Percentiles rank a stretch among this genome's conserved stretches.
Conservation (phyloP, 139 green algal genomes). For the Monoraphidium neglectum region DNA sequence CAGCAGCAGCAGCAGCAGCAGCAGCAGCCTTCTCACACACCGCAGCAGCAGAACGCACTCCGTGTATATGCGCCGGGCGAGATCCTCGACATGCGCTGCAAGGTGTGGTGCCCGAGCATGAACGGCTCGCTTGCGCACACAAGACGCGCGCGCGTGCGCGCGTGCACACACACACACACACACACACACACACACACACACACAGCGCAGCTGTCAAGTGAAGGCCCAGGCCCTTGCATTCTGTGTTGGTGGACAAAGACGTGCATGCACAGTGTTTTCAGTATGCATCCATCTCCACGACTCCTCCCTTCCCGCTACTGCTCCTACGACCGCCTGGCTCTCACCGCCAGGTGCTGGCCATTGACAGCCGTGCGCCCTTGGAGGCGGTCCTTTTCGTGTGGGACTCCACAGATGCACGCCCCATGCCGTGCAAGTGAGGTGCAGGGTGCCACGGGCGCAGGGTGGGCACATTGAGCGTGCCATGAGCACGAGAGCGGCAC, state of each 20-base stretch:
- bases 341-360: constrained; percentile 7
- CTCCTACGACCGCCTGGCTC: background rate
- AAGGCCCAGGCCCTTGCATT: too few species aligned
- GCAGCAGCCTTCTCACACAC: background rate
- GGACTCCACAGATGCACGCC: constrained; percentile 22
- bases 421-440: constrained; percentile 6
- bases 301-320: background rate
- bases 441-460: background rate
- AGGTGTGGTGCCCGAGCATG: background rate
- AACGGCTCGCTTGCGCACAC: background rate
- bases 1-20: constrained; percentile 5
- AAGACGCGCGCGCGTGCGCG: too few species aligned
- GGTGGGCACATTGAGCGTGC: too few species aligned
- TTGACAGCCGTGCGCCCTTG: background rate
- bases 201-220: too few species aligned
- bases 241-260: too few species aligned
- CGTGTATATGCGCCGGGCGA: background rate
- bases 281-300: background rate
- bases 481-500: background rate
- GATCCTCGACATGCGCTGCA: background rate
- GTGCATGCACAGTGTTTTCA: background rate
- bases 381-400: constrained; percentile 25
- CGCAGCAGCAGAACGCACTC: background rate
- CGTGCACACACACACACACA: too few species aligned
- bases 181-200: too few species aligned